A percentile compares a stretch with the other conserved stretches of the same genome.
Evolutionary conservation across 75 land plant genomes (phyloP).

Genomic region (Sequoiadendron giganteum): DNA sequence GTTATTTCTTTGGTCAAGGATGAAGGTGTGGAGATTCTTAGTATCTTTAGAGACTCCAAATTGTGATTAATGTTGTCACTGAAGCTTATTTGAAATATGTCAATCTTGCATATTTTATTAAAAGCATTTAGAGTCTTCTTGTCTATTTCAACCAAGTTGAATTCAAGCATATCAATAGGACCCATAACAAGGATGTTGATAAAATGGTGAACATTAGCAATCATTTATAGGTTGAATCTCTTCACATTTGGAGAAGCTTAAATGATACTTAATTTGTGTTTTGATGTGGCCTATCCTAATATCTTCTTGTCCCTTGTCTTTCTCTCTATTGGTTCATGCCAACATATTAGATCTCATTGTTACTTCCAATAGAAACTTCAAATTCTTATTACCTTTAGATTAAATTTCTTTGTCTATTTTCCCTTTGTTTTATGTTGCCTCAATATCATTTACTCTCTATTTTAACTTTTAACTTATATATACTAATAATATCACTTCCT

Average conservation of each 20-base stretch:
- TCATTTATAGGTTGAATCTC: background rate
- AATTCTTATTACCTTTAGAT: too few species aligned
- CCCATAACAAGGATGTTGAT: background rate
- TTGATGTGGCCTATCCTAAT: too few species aligned
- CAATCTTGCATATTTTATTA: background rate
- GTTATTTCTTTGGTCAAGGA: background rate
- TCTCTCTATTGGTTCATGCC: too few species aligned
- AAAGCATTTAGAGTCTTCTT: background rate
- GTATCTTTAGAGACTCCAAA: background rate
- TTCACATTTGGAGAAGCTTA: background rate
- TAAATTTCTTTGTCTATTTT: too few species aligned
- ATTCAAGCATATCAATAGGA: background rate
- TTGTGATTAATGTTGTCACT: background rate
- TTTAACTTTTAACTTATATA: too few species aligned
- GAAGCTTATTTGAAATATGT: background rate
- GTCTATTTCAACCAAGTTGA: background rate
- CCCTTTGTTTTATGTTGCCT: too few species aligned
- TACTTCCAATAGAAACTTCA: too few species aligned
- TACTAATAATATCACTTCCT: too few species aligned
- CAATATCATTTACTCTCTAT: too few species aligned
- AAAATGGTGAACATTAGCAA: background rate
- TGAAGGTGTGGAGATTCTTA: background rate
- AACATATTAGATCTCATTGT: too few species aligned
- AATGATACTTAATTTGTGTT: too few species aligned
- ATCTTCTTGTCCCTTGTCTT: too few species aligned